Percentiles rank a stretch among this genome's conserved stretches.
These are phyloP conservation scores for Gossypium laxum DNA, from an alignment of 441 rosid species.

Conservation along the genomic window DNA sequence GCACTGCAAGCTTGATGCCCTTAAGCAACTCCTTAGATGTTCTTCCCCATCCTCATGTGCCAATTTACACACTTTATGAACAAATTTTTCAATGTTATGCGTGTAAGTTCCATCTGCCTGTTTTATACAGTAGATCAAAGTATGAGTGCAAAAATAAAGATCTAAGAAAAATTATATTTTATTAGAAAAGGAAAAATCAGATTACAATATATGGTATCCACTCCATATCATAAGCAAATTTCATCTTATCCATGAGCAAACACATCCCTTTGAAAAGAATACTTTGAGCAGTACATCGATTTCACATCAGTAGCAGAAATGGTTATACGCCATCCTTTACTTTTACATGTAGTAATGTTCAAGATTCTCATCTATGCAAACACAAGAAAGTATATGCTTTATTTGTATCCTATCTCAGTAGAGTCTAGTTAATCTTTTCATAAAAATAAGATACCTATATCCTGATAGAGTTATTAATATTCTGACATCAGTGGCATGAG, in stretches of 20 bases:
- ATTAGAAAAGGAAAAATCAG: not conserved
- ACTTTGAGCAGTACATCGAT: not conserved
- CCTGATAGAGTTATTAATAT: not conserved
- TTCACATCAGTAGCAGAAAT: not conserved
- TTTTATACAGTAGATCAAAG: conserved; percentile 18
- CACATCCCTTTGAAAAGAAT: not conserved
- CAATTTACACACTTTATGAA: conserved; percentile 55
- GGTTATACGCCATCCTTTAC: not conserved
- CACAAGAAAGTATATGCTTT: not conserved
- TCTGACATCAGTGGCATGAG: not conserved
- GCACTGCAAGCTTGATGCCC: conserved; percentile 85
- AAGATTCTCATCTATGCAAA: not conserved
- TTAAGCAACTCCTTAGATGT: conserved; percentile 31
- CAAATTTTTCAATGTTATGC: conserved; percentile 70
- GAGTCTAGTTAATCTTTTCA: not conserved
- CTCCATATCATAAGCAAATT: not conserved
- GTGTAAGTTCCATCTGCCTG: conserved; percentile 81
- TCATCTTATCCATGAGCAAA: not conserved
- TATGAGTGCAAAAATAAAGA: not conserved
- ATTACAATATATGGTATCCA: not conserved
- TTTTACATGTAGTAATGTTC: not conserved
- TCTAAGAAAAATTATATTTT: not conserved
- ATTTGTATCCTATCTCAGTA: not conserved
- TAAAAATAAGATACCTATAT: not conserved
- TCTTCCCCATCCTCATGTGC: conserved; percentile 54